phyloP scores from a whole-genome alignment of 805 yeast species.

The Debaryomyces tyrocola region DNA sequence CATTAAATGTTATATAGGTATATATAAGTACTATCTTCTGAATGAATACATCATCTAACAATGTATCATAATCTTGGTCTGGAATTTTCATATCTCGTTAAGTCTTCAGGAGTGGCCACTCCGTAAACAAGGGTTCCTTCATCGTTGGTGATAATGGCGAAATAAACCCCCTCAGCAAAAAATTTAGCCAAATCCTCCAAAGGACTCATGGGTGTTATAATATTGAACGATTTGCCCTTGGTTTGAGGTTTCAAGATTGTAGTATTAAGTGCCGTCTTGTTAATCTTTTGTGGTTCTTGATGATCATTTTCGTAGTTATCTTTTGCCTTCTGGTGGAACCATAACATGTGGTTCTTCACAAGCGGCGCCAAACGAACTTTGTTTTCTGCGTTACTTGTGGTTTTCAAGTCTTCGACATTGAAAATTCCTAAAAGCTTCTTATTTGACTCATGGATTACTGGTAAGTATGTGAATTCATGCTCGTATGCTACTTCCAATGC shows the following conservation, averaged over 20 bases:
- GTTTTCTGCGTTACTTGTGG: slow-evolving; percentile 22
- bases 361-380: slow-evolving; percentile 24
- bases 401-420: slow-evolving; percentile 43
- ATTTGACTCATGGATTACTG: slow-evolving; percentile 49
- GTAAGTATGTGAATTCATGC: slow-evolving; percentile 52
- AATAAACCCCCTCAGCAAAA: slow-evolving; percentile 48
- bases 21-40: background rate
- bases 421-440: slow-evolving; percentile 50
- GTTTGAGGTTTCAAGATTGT: slow-evolving; percentile 34
- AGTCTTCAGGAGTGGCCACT: slow-evolving; percentile 54
- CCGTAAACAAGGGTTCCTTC: slow-evolving; percentile 56
- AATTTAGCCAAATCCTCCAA: slow-evolving; percentile 53
- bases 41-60: background rate
- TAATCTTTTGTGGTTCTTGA: slow-evolving; percentile 3
- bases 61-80: slow-evolving; percentile 37
- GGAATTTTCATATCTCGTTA: slow-evolving; percentile 40
- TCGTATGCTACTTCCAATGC: slow-evolving; percentile 59
- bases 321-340: slow-evolving; percentile 42
- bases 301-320: slow-evolving; percentile 29
- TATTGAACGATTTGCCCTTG: slow-evolving; percentile 34
- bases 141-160: slow-evolving; percentile 58
- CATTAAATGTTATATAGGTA: background rate
- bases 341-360: slow-evolving; percentile 38
- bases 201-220: slow-evolving; percentile 55
- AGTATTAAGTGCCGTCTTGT: slow-evolving; percentile 22